Conservation (phyloP, 1,284 basidiomycete genomes). For the Rhizoctonia solani region DNA sequence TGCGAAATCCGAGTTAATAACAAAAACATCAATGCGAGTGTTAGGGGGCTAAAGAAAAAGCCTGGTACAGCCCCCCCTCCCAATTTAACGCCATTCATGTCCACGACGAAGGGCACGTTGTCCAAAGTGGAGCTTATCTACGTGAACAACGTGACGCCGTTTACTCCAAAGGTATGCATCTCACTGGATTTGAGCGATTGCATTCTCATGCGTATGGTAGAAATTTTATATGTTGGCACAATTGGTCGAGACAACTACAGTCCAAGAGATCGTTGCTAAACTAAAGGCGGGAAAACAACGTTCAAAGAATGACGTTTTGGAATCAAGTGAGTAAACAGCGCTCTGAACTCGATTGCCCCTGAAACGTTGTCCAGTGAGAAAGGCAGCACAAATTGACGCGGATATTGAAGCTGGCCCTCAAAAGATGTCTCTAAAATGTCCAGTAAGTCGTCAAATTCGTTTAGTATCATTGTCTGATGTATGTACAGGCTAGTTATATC, state of each 20-base stretch:
- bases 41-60: constrained; percentile 94
- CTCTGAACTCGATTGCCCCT: constrained; percentile 6
- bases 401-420: constrained; percentile 87
- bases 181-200: constrained; percentile 12
- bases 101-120: constrained; percentile 52
- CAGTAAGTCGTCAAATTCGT: constrained; percentile 58
- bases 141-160: constrained; percentile 64
- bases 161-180: constrained; percentile 36
- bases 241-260: constrained; percentile 73
- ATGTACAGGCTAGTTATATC: constrained; percentile 80
- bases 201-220: no score
- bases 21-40: constrained; percentile 68
- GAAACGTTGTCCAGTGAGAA: constrained; percentile 58
- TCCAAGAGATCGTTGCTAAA: constrained; percentile 67
- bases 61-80: constrained; percentile 94
- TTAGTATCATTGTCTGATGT: constrained; percentile 23
- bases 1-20: constrained; percentile 89
- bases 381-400: constrained; percentile 68
- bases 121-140: constrained; percentile 88
- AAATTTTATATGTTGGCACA: no score
- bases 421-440: constrained; percentile 89
- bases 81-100: constrained; percentile 69
- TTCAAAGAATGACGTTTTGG: constrained; percentile 67
- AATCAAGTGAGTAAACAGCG: constrained; percentile 57
- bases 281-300: constrained; percentile 68